A percentile compares a stretch with the other conserved stretches of the same genome.
Evolutionary conservation across 108 stramenopile genomes (phyloP).

Genomic region (Thalassiosira profunda): DNA sequence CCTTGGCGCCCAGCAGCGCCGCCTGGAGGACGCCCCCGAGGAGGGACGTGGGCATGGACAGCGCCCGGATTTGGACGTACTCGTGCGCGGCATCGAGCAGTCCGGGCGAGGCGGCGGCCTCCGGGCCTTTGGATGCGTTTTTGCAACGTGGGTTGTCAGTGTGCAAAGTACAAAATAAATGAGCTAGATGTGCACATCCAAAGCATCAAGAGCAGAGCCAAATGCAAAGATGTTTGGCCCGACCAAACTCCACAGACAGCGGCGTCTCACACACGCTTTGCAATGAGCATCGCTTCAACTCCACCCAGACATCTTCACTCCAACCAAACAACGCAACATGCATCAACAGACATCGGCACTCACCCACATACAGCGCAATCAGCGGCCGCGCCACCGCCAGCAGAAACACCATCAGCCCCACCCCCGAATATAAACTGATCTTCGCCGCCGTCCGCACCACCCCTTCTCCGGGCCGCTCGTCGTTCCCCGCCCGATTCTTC

Average conservation of each 20-base stretch:
- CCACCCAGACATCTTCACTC: too few relatives aligned
- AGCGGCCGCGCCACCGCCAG: conserved; percentile 65
- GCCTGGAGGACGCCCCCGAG: conserved; percentile 84
- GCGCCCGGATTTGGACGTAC: conserved; percentile 85
- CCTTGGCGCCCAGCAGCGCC: conserved; percentile 83
- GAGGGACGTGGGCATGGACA: conserved; percentile 86
- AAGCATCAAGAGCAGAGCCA: too few relatives aligned
- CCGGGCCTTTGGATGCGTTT: too few relatives aligned
- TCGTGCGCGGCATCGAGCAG: conserved; percentile 77
- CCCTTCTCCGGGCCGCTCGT: conserved; percentile 51
- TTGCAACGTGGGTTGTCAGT: too few relatives aligned
- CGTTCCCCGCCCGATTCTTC: conserved; percentile 19
- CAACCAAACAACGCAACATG: too few relatives aligned
- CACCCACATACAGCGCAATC: conserved; percentile 83
- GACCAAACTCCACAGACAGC: too few relatives aligned
- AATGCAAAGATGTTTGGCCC: too few relatives aligned
- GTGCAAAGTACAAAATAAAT: too few relatives aligned
- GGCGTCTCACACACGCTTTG: too few relatives aligned
- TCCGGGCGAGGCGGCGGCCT: conserved; percentile 66
- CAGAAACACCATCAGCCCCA: conserved; percentile 75
- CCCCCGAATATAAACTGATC: conserved; percentile 67
- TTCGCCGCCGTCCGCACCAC: conserved; percentile 80
- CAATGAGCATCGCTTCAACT: too few relatives aligned
- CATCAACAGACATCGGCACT: too few relatives aligned
- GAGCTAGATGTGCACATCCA: too few relatives aligned